Conservation (phyloP, 495 filamentous ascomycete species). For the Friedmanniomyces endolithicus region DNA sequence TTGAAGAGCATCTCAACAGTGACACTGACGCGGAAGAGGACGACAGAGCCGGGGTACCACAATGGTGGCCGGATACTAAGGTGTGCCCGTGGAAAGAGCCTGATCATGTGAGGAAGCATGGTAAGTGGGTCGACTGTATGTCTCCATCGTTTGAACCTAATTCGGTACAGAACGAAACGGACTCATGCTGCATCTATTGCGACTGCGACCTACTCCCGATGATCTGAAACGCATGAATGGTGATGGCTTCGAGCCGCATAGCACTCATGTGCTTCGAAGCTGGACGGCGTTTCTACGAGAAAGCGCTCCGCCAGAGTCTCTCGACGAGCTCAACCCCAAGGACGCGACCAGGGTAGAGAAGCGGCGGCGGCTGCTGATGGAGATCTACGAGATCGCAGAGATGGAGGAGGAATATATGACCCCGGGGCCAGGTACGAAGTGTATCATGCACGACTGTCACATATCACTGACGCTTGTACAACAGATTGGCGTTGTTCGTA, state of each 20-base stretch:
- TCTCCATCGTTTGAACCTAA: not conserved
- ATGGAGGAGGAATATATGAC: slow-evolving; percentile 46
- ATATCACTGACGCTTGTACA: not conserved
- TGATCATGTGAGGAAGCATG: slow-evolving; percentile 59
- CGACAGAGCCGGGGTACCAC: slow-evolving; percentile 37
- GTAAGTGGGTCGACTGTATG: slow-evolving; percentile 37
- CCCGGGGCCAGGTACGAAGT: not conserved
- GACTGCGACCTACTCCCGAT: slow-evolving; percentile 14
- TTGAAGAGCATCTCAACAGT: no score
- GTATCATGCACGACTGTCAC: not conserved
- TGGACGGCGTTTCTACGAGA: slow-evolving; percentile 16
- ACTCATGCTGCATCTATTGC: slow-evolving; percentile 26
- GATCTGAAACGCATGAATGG: slow-evolving; percentile 12
- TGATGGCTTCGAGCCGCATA: not conserved
- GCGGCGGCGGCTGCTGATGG: slow-evolving; percentile 41
- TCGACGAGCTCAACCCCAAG: slow-evolving; percentile 27
- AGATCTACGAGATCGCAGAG: slow-evolving; percentile 55
- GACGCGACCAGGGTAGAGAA: slow-evolving; percentile 32
- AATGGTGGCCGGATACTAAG: slow-evolving; percentile 60
- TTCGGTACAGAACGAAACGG: slow-evolving; percentile 27
- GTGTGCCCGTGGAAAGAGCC: slow-evolving; percentile 66
- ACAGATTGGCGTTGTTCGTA: not conserved
- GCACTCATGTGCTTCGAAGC: not conserved
- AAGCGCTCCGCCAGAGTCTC: not conserved
- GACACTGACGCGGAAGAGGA: slow-evolving; percentile 35